Base-by-base conservation (phyloP, 805 yeast species). In the Debaryomyces maramus region DNA sequence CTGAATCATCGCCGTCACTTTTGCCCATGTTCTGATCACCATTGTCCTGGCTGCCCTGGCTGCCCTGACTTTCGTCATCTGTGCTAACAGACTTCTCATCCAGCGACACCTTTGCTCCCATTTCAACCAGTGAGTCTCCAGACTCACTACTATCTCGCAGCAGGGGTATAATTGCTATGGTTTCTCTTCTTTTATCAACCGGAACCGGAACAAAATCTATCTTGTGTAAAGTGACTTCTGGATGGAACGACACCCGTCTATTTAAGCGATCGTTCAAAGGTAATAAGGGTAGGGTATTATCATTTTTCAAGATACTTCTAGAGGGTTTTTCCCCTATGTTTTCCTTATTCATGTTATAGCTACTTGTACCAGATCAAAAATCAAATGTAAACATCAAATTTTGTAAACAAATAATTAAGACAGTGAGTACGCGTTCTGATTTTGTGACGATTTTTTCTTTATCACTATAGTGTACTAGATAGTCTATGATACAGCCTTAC, bases 231-330 rank as follows among this genome's bases (percentile, higher is more conserved):
- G 85, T 81, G 0, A 81, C 87, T 48, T 81, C 86, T 1, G 85
- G 85, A 0, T 90, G 90, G 67, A 85, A 85, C 4, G 88, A 81
- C 4, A 85, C 91, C 18, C 91, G 61, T 41, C 91, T 61, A 26
- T 62, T 52, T n/a, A 33, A 20, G n/a, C 36, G 22, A 14, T 21
- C 22, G 11, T 18, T 21, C 19, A 42, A 48, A 33, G 41, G 45
- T 17, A 41, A 35, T 14, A 56, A 32, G 2, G 61, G 61, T 15
- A 54, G 38, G 2, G 61, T 52, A 22, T 50, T 50, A 27, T 56
- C 61, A 24, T 33, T 33, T 29, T 51, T 52, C 11, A 59, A 43
- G 14, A 58, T 57, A 34, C 62, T 48, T 39, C 54, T 56, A 11
- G 40, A 34, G 10, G 46, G 46, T 21, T 31, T 38, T 13, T 30